Evolutionary conservation across 306 rosid genomes (phyloP), one percentile per base, ranked within the genome.

Genomic region (Pyrus communis): DNA sequence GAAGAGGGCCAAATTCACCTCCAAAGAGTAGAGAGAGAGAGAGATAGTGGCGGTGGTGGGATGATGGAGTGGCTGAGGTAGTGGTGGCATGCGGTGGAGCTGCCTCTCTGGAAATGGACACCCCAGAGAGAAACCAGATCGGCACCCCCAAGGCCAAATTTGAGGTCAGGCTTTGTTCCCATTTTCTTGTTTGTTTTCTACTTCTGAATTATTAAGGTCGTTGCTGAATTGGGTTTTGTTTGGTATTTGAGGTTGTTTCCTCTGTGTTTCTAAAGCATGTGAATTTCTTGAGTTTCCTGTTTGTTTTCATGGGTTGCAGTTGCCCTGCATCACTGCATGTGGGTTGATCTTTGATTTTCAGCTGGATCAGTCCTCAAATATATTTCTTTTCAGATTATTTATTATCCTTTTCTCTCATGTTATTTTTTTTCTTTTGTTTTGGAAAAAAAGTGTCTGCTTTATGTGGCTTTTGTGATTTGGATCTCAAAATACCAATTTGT

Each of bases 71-170:
- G 31, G 75, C 11, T 52, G 28, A 33, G 51, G 78, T 28, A 38
- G 67, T 25, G 74, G 51, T 49, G 9, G 78, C 7, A 74, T 82
- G 86, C 55, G 77, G 69, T 55, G 76, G 64, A 52, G 79, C 77
- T 75, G 43, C 71, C 73, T 74, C 82, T 81, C 84, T 82, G 81
- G 83, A 69, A 65, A 92, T 92, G 97, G 93, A 90, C 80, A 90
- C 97, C 7, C 97, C 96, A 28, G 93, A 92, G 89, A 91, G 89
- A 83, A 89, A 79, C 82, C 86, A 88, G 91, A 84, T 87, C 89
- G 90, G 89, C 72, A 35, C 93, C 66, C 63, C 98, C 33, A 54
- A 65, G 57, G 70, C 93, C 35, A 79, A 78, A 59, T 86, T 91
- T 71, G 93, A 93, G 96, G 98, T 91, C 58, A 62, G 59, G 25